A percentile compares a stretch with the other conserved stretches of the same genome.
Evolutionary conservation across 345 rosid genomes (phyloP).

Genomic region (Gossypium anomalum): DNA sequence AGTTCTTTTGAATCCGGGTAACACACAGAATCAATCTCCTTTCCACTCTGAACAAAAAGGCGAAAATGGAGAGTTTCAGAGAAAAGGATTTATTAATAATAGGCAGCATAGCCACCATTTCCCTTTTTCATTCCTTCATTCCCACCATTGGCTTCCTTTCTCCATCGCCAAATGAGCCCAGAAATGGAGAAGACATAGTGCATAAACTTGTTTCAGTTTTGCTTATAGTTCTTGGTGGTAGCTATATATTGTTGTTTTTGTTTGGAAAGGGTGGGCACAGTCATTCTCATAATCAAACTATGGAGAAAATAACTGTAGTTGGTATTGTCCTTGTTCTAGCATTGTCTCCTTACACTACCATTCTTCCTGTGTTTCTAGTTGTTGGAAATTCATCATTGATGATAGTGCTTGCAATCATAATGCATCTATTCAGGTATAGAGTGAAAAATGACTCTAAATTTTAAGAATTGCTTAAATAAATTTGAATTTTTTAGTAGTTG

Average conservation of each 20-base stretch:
- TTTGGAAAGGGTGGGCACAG: constrained; percentile 89
- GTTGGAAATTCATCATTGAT: constrained; percentile 89
- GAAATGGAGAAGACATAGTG: constrained; percentile 94
- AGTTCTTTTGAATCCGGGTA: no score
- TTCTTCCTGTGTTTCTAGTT: constrained; percentile 95
- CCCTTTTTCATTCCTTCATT: constrained; percentile 84
- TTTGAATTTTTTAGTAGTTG: not conserved
- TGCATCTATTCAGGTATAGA: constrained; percentile 74
- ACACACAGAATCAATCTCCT: not conserved
- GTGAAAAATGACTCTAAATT: not conserved
- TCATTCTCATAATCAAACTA: constrained; percentile 92
- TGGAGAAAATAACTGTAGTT: constrained; percentile 99
- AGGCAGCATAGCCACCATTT: constrained; percentile 93
- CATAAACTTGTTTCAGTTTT: constrained; percentile 95
- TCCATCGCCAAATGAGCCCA: constrained; percentile 96
- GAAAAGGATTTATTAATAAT: constrained; percentile 92
- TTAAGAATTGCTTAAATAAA: not conserved
- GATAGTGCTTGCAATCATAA: constrained; percentile 95
- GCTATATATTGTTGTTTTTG: constrained; percentile 77
- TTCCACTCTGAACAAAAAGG: not conserved
- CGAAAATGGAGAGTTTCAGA: constrained; percentile 49
- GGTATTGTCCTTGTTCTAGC: constrained; percentile 98
- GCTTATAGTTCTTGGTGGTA: constrained; percentile 85
- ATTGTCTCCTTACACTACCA: constrained; percentile 96
- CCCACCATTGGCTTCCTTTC: constrained; percentile 97